A percentile compares a stretch with the other conserved stretches of the same genome.
phyloP scores from a whole-genome alignment of 345 rosid genomes.

The Citrus unshiu region DNA sequence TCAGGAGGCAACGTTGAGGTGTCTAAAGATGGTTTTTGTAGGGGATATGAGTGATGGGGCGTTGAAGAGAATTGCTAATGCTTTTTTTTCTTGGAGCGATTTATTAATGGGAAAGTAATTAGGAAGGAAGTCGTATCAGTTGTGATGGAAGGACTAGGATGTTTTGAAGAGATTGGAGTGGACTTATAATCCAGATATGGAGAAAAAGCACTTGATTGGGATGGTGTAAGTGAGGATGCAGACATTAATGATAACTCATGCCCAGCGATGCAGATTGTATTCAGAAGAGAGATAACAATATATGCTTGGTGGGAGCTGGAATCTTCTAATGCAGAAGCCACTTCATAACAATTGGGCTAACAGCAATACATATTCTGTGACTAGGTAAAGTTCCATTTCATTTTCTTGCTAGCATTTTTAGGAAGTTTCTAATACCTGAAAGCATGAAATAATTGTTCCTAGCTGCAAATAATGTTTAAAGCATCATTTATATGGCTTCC shows the following conservation, averaged over 20 bases:
- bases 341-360: conserved; percentile 1
- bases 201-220: conserved; percentile 16
- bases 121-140: conserved; percentile 67
- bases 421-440: too few relatives aligned
- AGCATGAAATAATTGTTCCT: too few relatives aligned
- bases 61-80: conserved; percentile 72
- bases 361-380: not conserved
- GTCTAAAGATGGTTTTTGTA: conserved; percentile 62
- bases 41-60: conserved; percentile 20
- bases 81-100: conserved; percentile 72
- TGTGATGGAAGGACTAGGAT: conserved; percentile 31
- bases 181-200: not conserved
- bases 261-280: conserved; percentile 8
- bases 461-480: too few relatives aligned
- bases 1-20: conserved; percentile 67
- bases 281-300: conserved; percentile 25
- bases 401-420: too few relatives aligned
- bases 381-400: too few relatives aligned
- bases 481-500: too few relatives aligned
- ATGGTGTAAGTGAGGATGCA: not conserved
- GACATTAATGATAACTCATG: conserved; percentile 25
- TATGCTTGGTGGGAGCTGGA: conserved; percentile 69
- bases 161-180: conserved; percentile 35
- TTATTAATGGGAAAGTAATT: conserved; percentile 63
- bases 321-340: conserved; percentile 34